A percentile compares a stretch with the other conserved stretches of the same genome.
Evolutionary conservation across 768 basidiomycete genomes (phyloP).

Genomic region (Lepiota venenata): DNA sequence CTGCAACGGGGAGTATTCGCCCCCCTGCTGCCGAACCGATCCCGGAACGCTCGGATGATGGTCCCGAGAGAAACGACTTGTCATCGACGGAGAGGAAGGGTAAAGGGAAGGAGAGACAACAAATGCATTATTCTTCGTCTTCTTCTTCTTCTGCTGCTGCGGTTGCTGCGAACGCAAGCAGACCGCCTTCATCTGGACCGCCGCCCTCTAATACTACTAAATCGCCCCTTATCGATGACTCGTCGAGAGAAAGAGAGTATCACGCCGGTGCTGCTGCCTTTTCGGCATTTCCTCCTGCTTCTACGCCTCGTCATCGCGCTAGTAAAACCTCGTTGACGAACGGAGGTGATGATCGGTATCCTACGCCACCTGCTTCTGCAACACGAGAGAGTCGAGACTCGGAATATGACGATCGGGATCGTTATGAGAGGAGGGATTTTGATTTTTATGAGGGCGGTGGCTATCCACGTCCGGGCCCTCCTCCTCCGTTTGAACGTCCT

Average conservation of each 20-base stretch:
- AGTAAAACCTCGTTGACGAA: background rate
- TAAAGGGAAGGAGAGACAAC: slow-evolving; percentile 7
- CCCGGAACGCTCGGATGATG: slow-evolving; percentile 7
- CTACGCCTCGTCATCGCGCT: background rate
- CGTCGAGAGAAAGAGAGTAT: slow-evolving; percentile 1
- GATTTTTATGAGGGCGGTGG: background rate
- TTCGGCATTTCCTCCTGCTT: too few species aligned
- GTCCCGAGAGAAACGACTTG: background rate
- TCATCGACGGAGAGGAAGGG: slow-evolving; percentile 7
- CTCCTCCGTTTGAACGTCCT: background rate
- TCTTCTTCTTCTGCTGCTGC: background rate
- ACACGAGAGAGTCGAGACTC: background rate
- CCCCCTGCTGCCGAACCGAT: slow-evolving; percentile 17
- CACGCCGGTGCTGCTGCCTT: too few species aligned
- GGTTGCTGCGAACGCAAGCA: background rate
- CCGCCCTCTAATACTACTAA: background rate
- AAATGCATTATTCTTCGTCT: background rate
- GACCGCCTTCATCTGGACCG: background rate
- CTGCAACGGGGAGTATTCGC: slow-evolving; percentile 30
- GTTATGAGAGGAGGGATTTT: background rate
- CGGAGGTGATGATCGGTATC: background rate
- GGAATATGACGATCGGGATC: background rate
- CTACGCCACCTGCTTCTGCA: background rate
- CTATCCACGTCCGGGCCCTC: background rate
- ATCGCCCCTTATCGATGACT: background rate